These are phyloP conservation scores for Pinus albicaulis DNA, from an alignment of 75 land plant genomes.

Conservation along the genomic window DNA sequence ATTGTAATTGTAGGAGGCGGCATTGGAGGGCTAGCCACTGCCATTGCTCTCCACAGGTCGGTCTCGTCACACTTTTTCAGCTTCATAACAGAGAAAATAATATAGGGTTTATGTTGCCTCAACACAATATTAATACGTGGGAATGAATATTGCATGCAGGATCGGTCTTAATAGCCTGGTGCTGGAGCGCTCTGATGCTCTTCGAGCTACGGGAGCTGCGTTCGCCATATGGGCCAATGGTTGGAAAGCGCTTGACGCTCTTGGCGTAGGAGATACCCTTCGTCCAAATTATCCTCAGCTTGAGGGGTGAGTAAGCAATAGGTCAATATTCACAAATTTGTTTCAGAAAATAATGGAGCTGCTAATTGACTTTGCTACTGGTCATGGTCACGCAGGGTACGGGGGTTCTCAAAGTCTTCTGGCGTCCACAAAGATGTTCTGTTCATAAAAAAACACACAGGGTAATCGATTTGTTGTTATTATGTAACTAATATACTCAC, in stretches of 20 bases:
- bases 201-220: conserved; percentile 21
- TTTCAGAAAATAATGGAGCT: too few species aligned
- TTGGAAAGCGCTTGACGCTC: conserved; percentile 30
- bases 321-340: too few species aligned
- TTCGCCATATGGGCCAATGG: conserved; percentile 22
- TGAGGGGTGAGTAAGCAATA: too few species aligned
- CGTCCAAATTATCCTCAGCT: conserved; percentile 6
- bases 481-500: background rate
- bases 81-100: too few species aligned
- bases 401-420: background rate
- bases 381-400: background rate
- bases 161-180: conserved; percentile 23
- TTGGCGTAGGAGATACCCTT: conserved; percentile 18
- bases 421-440: background rate
- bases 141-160: background rate
- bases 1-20: conserved; percentile 26
- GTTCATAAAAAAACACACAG: background rate
- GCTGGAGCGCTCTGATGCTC: conserved; percentile 18
- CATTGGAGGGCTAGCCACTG: conserved; percentile 19
- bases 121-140: too few species aligned
- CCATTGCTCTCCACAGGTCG: conserved; percentile 23
- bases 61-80: too few species aligned
- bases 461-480: background rate
- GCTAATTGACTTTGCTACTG: background rate
- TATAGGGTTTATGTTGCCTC: too few species aligned